A percentile compares a stretch with the other conserved stretches of the same genome.
These are phyloP conservation scores for Kodamaea fukazawae DNA, from an alignment of 805 yeast genomes.

Conservation along the genomic window DNA sequence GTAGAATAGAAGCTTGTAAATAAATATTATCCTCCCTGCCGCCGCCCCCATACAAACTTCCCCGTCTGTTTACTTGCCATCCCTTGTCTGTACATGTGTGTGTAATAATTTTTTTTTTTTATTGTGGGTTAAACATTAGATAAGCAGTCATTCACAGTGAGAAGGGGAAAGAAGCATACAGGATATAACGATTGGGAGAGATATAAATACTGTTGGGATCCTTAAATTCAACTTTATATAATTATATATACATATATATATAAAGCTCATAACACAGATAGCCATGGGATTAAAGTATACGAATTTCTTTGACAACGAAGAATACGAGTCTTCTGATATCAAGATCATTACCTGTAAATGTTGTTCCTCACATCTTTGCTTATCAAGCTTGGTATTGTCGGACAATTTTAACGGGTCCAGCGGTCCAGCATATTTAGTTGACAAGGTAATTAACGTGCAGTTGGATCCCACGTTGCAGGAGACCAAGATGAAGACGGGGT, in stretches of 20 bases:
- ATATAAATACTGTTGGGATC: too few relatives aligned
- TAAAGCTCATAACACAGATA: too few relatives aligned
- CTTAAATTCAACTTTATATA: too few relatives aligned
- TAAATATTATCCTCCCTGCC: neutral
- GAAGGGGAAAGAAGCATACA: too few relatives aligned
- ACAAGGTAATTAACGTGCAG: slow-evolving; percentile 34
- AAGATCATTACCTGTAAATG: slow-evolving; percentile 41
- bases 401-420: slow-evolving; percentile 40
- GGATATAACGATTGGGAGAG: too few relatives aligned
- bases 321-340: slow-evolving; percentile 35
- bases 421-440: slow-evolving; percentile 43
- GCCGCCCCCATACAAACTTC: neutral
- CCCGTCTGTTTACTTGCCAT: neutral
- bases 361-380: slow-evolving; percentile 42
- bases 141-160: slow-evolving; percentile 7
- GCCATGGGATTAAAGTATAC: slow-evolving; percentile 41
- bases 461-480: slow-evolving; percentile 27
- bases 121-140: slow-evolving; percentile 3
- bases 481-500: slow-evolving; percentile 40
- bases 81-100: neutral
- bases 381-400: slow-evolving; percentile 32
- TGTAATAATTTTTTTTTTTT: too few relatives aligned
- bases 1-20: slow-evolving; percentile 19
- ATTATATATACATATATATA: too few relatives aligned
- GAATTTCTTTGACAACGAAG: slow-evolving; percentile 35